Conservation (phyloP, 2,329 filamentous ascomycete genomes). For the Claviceps sp. region DNA sequence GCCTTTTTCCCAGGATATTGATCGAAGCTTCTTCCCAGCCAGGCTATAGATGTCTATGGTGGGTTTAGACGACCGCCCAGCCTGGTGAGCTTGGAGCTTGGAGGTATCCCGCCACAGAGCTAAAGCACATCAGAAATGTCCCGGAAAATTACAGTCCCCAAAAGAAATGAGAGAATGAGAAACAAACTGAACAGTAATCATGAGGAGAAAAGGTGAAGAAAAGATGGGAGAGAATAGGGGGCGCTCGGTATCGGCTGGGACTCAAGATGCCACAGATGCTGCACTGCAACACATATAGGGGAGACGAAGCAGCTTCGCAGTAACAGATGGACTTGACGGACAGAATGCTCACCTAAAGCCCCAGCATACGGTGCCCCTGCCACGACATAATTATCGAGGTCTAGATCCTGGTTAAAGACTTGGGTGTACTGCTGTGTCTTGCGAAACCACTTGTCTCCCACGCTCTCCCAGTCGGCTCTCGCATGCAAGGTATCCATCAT, state of each 20-base stretch:
- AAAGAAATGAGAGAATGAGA: not conserved
- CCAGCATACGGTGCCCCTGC: constrained; percentile 87
- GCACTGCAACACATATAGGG: too few relatives aligned
- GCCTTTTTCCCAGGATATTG: constrained; percentile 84
- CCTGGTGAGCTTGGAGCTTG: constrained; percentile 68
- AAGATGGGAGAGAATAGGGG: too few relatives aligned
- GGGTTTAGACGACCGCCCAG: constrained; percentile 57
- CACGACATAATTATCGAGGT: constrained; percentile 89
- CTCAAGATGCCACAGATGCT: too few relatives aligned
- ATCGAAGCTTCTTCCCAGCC: constrained; percentile 74
- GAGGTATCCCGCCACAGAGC: constrained; percentile 80
- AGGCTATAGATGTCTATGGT: constrained; percentile 92
- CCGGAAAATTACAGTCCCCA: not conserved
- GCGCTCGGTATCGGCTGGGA: too few relatives aligned
- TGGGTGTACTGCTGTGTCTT: constrained; percentile 88
- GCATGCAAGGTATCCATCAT: constrained; percentile 48
- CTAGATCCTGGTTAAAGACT: constrained; percentile 83
- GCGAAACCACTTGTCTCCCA: constrained; percentile 89
- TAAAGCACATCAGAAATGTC: constrained; percentile 21
- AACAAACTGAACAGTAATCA: too few relatives aligned
- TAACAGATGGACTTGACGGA: not conserved
- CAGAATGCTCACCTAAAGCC: constrained; percentile 58
- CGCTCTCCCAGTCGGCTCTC: constrained; percentile 84
- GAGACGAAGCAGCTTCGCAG: not conserved
- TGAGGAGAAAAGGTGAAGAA: not conserved